phyloP scores from a whole-genome alignment of 192 early-diverging fungal genomes.

The Coemansia sp. region DNA sequence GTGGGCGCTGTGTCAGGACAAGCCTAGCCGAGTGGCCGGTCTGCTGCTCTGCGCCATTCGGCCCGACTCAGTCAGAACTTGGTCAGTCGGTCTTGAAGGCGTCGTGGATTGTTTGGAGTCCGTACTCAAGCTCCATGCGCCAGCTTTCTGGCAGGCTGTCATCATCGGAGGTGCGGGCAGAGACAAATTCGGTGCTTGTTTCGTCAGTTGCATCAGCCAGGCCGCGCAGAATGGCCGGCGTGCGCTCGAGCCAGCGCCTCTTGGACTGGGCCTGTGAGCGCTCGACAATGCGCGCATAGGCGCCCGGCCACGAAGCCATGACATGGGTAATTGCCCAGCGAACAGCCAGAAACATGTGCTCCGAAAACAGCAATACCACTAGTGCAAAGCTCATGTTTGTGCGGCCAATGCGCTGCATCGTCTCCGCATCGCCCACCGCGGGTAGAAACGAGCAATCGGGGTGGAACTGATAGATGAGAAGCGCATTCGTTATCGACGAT shows the following conservation, averaged over 20 bases:
- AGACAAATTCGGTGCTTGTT: not conserved
- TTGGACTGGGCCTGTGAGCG: constrained; percentile 40
- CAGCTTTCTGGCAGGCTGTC: constrained; percentile 10
- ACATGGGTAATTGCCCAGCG: constrained; percentile 40
- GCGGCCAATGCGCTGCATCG: constrained; percentile 47
- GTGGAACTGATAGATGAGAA: constrained; percentile 59
- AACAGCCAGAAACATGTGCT: constrained; percentile 46
- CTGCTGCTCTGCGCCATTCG: no score
- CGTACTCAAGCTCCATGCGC: constrained; percentile 34
- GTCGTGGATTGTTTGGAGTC: constrained; percentile 26
- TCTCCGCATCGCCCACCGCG: constrained; percentile 23
- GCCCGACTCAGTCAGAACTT: no score
- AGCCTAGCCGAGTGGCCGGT: no score
- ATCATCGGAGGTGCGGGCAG: not conserved
- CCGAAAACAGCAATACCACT: constrained; percentile 50
- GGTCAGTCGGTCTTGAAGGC: constrained; percentile 27
- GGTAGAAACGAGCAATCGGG: constrained; percentile 32
- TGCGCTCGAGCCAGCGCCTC: constrained; percentile 49
- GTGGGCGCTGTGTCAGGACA: no score
- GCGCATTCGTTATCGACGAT: constrained; percentile 57
- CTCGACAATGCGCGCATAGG: constrained; percentile 41
- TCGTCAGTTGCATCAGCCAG: constrained; percentile 11
- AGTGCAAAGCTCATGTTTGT: constrained; percentile 50
- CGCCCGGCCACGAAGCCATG: constrained; percentile 52
- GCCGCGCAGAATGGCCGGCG: constrained; percentile 34